A percentile compares a stretch with the other conserved stretches of the same genome.
Conservation (phyloP, 2,329 filamentous ascomycete species). For the Colletotrichum nymphaeae region DNA sequence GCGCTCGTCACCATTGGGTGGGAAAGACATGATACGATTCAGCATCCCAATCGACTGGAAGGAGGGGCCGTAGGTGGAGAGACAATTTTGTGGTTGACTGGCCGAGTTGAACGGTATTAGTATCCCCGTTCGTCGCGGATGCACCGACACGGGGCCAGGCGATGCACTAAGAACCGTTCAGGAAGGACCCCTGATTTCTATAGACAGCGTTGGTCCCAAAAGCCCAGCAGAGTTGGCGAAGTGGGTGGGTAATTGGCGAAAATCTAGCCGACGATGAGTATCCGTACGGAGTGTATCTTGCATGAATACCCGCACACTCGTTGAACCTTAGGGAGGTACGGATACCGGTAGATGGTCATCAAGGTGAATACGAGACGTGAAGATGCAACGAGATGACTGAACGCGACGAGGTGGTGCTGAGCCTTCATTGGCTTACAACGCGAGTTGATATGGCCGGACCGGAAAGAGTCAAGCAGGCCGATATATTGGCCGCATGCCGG, state of each 20-base stretch:
- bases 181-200: constrained; percentile 34
- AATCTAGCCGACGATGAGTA: background rate
- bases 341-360: background rate
- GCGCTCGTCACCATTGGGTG: constrained; percentile 11
- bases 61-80: constrained; percentile 21
- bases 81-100: constrained; percentile 8
- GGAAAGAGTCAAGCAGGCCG: constrained; percentile 8
- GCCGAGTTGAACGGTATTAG: background rate
- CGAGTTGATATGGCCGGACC: background rate
- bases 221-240: constrained; percentile 8
- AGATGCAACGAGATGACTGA: background rate
- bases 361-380: constrained; percentile 24
- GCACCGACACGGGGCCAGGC: constrained; percentile 31
- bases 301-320: background rate
- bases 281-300: background rate
- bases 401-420: background rate
- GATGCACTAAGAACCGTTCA: constrained; percentile 31
- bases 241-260: constrained; percentile 12
- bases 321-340: background rate
- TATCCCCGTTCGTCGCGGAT: constrained; percentile 33
- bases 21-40: constrained; percentile 29
- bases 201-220: constrained; percentile 22
- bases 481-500: background rate
- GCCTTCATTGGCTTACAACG: constrained; percentile 10
- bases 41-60: constrained; percentile 32